Percentiles rank a stretch among this genome's conserved stretches.
Conservation (phyloP, 768 basidiomycete species). For the Rhodosporidiobolus odoratus region DNA sequence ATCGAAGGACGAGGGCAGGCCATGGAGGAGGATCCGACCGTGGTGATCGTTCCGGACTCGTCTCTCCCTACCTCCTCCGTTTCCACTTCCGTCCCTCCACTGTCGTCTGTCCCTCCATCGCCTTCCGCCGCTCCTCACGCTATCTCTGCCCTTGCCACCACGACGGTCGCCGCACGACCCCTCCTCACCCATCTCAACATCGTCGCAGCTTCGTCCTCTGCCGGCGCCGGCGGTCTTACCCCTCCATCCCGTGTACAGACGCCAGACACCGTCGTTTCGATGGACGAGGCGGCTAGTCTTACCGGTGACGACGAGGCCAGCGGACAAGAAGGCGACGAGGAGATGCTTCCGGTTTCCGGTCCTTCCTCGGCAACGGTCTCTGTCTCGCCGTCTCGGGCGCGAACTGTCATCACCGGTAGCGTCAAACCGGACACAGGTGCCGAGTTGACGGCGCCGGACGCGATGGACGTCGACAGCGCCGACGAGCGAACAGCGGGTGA, state of each 20-base stretch:
- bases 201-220: conserved; percentile 21
- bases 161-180: conserved; percentile 9
- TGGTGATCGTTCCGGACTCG: neutral
- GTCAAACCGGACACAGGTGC: conserved; percentile 26
- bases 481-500: neutral
- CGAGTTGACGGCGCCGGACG: conserved; percentile 32
- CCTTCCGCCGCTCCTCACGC: neutral
- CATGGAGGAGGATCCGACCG: neutral
- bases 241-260: conserved; percentile 26
- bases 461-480: neutral
- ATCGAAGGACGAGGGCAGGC: neutral
- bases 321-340: conserved; percentile 57
- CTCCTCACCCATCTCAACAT: conserved; percentile 27
- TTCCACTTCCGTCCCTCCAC: neutral
- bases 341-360: neutral
- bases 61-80: neutral
- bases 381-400: too few relatives aligned
- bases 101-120: conserved; percentile 8
- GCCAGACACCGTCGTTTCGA: conserved; percentile 28
- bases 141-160: neutral
- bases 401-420: conserved; percentile 20
- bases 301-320: conserved; percentile 51
- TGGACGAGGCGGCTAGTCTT: conserved; percentile 18
- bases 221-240: neutral
- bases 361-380: neutral